Conservation (phyloP, 768 basidiomycete species). For the Mycena albidolilacea region DNA sequence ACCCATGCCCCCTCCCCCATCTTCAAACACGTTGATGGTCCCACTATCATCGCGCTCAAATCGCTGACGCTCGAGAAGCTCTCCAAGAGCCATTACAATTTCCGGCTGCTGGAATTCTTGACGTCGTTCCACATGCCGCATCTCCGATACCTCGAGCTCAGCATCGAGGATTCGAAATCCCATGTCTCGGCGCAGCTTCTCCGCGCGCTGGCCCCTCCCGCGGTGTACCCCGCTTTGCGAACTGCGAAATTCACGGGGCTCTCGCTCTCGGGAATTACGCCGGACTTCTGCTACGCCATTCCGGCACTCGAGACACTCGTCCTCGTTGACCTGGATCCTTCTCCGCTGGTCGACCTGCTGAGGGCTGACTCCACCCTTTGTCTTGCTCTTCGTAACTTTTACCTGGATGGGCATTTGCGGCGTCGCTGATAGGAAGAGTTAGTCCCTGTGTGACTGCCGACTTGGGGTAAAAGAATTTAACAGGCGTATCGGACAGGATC, state of each 20-base stretch:
- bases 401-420: background rate
- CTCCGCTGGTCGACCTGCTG: background rate
- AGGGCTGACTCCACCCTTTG: background rate
- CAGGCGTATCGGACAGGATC: too few relatives aligned
- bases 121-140: conserved; percentile 23
- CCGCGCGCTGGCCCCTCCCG: background rate
- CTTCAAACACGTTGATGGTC: conserved; percentile 3
- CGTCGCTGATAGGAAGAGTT: background rate
- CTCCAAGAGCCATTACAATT: conserved; percentile 8
- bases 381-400: background rate
- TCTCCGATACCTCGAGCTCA: conserved; percentile 10
- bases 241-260: background rate
- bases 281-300: conserved; percentile 11
- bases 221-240: conserved; percentile 5
- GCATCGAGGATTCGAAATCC: background rate
- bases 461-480: too few relatives aligned
- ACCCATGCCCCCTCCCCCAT: conserved; percentile 18
- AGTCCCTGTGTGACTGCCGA: too few relatives aligned
- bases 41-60: conserved; percentile 3
- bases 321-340: conserved; percentile 5
- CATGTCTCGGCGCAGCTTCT: conserved; percentile 8
- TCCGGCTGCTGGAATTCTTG: conserved; percentile 8
- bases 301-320: conserved; percentile 11
- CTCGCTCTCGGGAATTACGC: background rate
- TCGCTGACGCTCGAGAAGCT: conserved; percentile 17